Base-by-base conservation (phyloP, 768 basidiomycete species). In the Auriscalpium vulgare region DNA sequence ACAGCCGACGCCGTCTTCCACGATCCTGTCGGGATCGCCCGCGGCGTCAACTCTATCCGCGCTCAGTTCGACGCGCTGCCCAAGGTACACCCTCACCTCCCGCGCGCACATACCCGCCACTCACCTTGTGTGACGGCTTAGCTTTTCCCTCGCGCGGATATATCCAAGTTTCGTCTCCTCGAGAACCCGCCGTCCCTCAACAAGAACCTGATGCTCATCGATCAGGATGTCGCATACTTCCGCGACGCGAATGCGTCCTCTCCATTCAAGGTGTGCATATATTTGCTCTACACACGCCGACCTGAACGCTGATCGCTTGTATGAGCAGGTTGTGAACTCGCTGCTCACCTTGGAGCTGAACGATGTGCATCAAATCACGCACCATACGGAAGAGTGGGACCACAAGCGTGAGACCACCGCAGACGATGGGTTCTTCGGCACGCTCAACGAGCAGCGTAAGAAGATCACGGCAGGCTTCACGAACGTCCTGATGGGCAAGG, bases 211-310 rank as follows among this genome's bases (percentile, higher is more conserved):
- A 67, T 78, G 29, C 67, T 78, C 36, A 74, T 78, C 49, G 76
- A 78, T 61, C 76, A 75, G 61, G 75, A 79, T 54, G 76, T 79
- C 5, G 65, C 72, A 0, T 78, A 78, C 61, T 78, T 65, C 63
- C 70, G 72, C 14, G 66, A 74, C 50, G 63, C 70, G 1, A 66
- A 69, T 4, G 63, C 71, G 3, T 62, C 68, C 14, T 67, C 69
- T 9, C 76, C 78, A 0, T 76, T 70, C n/a, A 78, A 78, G 68
- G 73, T 71, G 51, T 9, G 56, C 55, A 2, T 35, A 11, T 19
- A 34, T 7, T 47, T 51, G 8, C 38, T 13, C 6, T 4, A 8
- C 3, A 17, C 21, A 13, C 37, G 8, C 7, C 19, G 4, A 35
- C 36, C 9, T 2, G 16, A 23, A 13, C 5, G 34, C 40, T 36